A percentile compares a stretch with the other conserved stretches of the same genome.
phyloP scores from a whole-genome alignment of 306 rosid genomes.

The Pyrus bretschneideri region DNA sequence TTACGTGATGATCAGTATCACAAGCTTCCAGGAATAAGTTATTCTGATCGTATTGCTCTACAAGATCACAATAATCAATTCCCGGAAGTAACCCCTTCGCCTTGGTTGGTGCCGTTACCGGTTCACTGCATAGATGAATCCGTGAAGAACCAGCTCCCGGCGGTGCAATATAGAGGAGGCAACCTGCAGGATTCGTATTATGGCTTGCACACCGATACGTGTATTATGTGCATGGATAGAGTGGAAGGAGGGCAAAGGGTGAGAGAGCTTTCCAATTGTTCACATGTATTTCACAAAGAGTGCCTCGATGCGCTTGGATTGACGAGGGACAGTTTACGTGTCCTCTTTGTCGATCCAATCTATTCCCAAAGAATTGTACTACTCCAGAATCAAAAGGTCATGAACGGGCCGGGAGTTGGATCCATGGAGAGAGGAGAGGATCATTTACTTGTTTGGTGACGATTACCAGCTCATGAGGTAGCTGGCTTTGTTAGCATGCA shows the following conservation, averaged over 20 bases:
- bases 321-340: constrained; percentile 19
- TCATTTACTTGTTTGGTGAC: constrained; percentile 19
- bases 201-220: not conserved
- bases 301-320: constrained; percentile 28
- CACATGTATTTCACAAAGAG: constrained; percentile 24
- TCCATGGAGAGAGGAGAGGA: constrained; percentile 21
- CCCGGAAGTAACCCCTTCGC: not conserved
- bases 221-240: constrained; percentile 20
- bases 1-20: not conserved
- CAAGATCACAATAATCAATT: not conserved
- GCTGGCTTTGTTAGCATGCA: not conserved
- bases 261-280: constrained; percentile 19
- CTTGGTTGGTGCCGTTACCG: not conserved
- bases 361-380: not conserved
- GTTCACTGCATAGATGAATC: not conserved
- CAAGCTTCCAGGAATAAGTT: too few relatives aligned
- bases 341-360: constrained; percentile 26
- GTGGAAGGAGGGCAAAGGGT: constrained; percentile 5
- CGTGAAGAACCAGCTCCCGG: not conserved
- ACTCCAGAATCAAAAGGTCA: not conserved
- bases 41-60: not conserved
- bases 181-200: not conserved
- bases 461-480: not conserved
- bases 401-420: not conserved
- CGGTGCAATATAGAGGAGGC: not conserved